phyloP scores from a whole-genome alignment of 176 grass and related monocot species.

The Aegilops umbellulata region DNA sequence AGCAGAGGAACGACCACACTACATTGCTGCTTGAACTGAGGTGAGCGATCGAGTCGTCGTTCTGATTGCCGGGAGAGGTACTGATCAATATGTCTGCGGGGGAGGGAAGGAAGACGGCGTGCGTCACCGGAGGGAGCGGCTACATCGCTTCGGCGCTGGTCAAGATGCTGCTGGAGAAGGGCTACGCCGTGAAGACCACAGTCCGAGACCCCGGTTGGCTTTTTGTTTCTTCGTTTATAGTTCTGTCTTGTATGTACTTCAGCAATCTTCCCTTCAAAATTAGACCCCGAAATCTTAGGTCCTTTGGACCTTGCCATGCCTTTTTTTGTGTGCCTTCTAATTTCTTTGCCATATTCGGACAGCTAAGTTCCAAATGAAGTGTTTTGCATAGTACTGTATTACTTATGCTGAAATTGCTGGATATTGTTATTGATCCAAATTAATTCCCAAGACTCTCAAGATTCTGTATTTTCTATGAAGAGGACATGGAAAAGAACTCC shows the following conservation, averaged over 20 bases:
- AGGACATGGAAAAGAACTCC: conserved; percentile 13
- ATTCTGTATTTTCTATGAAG: background rate
- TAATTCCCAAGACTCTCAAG: background rate
- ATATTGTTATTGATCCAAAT: background rate
- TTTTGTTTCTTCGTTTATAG: background rate
- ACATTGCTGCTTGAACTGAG: too few species aligned
- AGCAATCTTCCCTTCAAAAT: background rate
- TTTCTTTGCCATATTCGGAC: background rate
- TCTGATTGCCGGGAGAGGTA: too few species aligned
- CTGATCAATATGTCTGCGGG: too few species aligned
- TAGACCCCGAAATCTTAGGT: too few species aligned
- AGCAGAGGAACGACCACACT: too few species aligned
- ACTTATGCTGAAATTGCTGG: background rate
- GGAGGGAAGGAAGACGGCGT: conserved; percentile 30
- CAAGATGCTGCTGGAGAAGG: conserved; percentile 65
- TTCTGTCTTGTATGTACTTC: too few species aligned
- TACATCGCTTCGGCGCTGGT: conserved; percentile 55
- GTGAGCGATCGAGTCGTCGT: too few species aligned
- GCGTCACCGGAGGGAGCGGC: conserved; percentile 74
- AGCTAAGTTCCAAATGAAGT: too few species aligned
- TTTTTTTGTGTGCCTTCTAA: too few species aligned
- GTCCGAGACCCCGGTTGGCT: conserved; percentile 61
- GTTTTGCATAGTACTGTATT: too few species aligned
- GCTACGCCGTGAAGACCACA: conserved; percentile 68
- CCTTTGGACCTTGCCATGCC: too few species aligned